phyloP scores from a whole-genome alignment of 164 flowering plant species.

The Buxus sempervirens region DNA sequence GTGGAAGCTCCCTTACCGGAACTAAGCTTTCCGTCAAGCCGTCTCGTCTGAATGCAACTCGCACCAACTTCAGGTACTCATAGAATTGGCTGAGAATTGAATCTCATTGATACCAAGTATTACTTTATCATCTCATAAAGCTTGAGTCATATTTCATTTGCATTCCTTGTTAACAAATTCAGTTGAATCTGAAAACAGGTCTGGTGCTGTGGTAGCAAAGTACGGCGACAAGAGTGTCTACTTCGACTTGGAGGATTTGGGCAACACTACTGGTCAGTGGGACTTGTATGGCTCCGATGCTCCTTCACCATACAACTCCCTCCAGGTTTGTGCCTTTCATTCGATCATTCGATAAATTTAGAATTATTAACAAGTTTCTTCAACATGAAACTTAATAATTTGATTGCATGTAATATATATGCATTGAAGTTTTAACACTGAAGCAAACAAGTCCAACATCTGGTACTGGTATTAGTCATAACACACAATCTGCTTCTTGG shows the following conservation, averaged over 20 bases:
- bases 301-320: constrained; percentile 92
- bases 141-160: neutral
- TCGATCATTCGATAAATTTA: neutral
- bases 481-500: no score
- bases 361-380: neutral
- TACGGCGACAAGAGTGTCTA: constrained; percentile 94
- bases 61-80: constrained; percentile 36
- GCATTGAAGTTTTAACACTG: no score
- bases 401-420: no score
- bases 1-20: constrained; percentile 65
- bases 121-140: no score
- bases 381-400: neutral
- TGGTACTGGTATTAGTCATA: no score
- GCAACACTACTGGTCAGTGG: constrained; percentile 98
- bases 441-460: no score
- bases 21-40: constrained; percentile 61
- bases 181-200: constrained; percentile 23
- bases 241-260: constrained; percentile 91
- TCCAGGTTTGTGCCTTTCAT: constrained; percentile 46
- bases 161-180: neutral
- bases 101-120: neutral
- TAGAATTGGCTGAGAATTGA: neutral
- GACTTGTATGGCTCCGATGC: constrained; percentile 90
- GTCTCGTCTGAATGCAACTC: constrained; percentile 34
- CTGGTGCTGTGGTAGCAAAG: constrained; percentile 73